Base-by-base conservation (phyloP, 2,329 filamentous ascomycete species). In the Penicillium sp. region DNA sequence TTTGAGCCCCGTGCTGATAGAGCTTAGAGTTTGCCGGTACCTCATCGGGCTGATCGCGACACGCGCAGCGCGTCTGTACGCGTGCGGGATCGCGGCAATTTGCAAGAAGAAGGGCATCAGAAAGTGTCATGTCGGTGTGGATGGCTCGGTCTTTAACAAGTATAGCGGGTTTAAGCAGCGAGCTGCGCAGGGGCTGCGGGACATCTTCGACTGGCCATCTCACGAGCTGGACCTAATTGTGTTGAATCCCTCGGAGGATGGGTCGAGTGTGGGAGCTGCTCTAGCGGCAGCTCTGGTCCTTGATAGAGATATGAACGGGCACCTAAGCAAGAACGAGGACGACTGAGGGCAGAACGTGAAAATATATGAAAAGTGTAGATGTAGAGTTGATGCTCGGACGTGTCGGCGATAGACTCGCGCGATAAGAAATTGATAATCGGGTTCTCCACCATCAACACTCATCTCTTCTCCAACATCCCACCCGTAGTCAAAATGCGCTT, bases 31-130 rank as follows among this genome's bases (percentile, higher is more conserved):
- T 44, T 85, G 90, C 70, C 89, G 92, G 60, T 87, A 88, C 57
- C 83, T 95, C 29, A 88, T 91, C n/a, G 91, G 96, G 75, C 81
- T 99, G 43, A 95, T 97, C 60, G 92, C 90, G 42, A 96, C 90
- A 15, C 90, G 94, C 56, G 89, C 91, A 23, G 93, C 94, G 42
- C 89, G 94, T 57, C 84, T 97, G 45, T 95, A 91, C 38, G 87
- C 92, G 16, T 97, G 93, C 67, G 94, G 93, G 70, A 90, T 97
- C 53, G 90, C 93, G n/a, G 94, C 92, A 51, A 95, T 97, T 66
- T 90, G 88, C 81, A 95, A 87, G 79, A 96, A 96, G 85, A 96
- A 95, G 81, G 81, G 82, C 57, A 89, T 90, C 72, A 75, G 86
- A 65, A 81, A 82, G 28, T 95, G 89, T 75, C 91, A 96, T 72